phyloP scores from a whole-genome alignment of 495 filamentous ascomycete genomes.

The Aspergillus diversus region DNA sequence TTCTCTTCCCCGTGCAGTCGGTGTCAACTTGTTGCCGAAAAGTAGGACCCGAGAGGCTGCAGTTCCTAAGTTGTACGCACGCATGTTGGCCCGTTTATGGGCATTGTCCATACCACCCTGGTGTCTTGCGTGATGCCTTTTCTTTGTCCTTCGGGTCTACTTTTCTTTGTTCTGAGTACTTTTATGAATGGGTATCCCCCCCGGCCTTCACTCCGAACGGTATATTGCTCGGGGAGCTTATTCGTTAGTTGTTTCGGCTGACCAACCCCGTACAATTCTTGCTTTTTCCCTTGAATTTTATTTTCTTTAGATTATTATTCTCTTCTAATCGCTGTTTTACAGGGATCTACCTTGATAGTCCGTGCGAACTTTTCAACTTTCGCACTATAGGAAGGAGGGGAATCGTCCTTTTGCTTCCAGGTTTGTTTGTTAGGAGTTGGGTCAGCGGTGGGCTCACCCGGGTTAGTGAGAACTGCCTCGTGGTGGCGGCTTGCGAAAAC shows the following conservation, averaged over 20 bases:
- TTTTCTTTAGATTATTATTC: background rate
- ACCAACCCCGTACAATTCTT: slow-evolving; percentile 9
- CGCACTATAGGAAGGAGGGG: too few species aligned
- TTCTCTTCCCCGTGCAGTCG: too few species aligned
- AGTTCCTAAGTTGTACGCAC: background rate
- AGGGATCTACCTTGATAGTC: too few species aligned
- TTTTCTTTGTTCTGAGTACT: background rate
- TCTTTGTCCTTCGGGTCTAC: too few species aligned
- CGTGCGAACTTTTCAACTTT: too few species aligned
- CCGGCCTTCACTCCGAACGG: background rate
- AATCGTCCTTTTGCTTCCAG: too few species aligned
- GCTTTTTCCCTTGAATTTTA: background rate
- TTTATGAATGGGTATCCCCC: background rate
- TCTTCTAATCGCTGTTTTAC: too few species aligned
- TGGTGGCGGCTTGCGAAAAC: too few species aligned
- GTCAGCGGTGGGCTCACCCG: too few species aligned
- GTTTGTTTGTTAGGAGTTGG: too few species aligned
- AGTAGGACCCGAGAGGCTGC: background rate
- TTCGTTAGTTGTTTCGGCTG: background rate
- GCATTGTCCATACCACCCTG: background rate
- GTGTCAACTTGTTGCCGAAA: background rate
- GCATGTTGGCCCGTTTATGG: background rate
- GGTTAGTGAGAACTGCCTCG: too few species aligned
- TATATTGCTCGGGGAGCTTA: background rate
- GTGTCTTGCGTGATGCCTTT: background rate